These are phyloP conservation scores for Cichorium intybus DNA, from an alignment of 140 eudicot species.

Conservation along the genomic window DNA sequence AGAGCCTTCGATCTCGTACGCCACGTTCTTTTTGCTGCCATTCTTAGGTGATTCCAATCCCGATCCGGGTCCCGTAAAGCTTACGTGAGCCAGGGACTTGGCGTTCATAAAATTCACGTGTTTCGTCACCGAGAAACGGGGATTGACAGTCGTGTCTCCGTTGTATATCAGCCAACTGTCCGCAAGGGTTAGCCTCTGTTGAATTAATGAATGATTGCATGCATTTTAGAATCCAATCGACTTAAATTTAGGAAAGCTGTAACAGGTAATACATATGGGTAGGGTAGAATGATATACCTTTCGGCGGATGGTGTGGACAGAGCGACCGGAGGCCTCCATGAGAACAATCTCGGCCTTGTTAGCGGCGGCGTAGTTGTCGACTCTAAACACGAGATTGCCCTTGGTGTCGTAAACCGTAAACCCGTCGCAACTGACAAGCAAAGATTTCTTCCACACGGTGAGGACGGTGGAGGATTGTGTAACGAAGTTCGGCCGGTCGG, in stretches of 20 bases:
- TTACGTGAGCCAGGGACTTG: slow-evolving; percentile 56
- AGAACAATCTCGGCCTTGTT: slow-evolving; percentile 44
- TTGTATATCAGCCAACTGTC: slow-evolving; percentile 66
- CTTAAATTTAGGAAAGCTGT: no score
- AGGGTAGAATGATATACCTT: no score
- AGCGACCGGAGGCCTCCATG: slow-evolving; percentile 59
- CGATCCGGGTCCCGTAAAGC: neutral
- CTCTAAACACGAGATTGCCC: slow-evolving; percentile 71
- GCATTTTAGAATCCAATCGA: no score
- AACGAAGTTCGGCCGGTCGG: neutral
- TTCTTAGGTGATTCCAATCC: slow-evolving; percentile 4
- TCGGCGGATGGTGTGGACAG: slow-evolving; percentile 71
- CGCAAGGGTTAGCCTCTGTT: slow-evolving; percentile 53
- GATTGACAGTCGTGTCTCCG: slow-evolving; percentile 47
- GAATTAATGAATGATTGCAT: neutral
- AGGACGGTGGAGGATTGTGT: slow-evolving; percentile 27
- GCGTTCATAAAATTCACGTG: slow-evolving; percentile 31
- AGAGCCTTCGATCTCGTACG: slow-evolving; percentile 64
- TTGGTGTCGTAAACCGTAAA: slow-evolving; percentile 61
- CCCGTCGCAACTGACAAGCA: slow-evolving; percentile 67
- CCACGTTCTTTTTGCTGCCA: slow-evolving; percentile 21
- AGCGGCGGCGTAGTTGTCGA: slow-evolving; percentile 54
- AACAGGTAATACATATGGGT: no score
- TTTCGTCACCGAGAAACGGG: slow-evolving; percentile 43
- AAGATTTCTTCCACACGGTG: slow-evolving; percentile 75